Base-by-base conservation (phyloP, 2,329 filamentous ascomycete genomes). In the Gremmenia infestans region DNA sequence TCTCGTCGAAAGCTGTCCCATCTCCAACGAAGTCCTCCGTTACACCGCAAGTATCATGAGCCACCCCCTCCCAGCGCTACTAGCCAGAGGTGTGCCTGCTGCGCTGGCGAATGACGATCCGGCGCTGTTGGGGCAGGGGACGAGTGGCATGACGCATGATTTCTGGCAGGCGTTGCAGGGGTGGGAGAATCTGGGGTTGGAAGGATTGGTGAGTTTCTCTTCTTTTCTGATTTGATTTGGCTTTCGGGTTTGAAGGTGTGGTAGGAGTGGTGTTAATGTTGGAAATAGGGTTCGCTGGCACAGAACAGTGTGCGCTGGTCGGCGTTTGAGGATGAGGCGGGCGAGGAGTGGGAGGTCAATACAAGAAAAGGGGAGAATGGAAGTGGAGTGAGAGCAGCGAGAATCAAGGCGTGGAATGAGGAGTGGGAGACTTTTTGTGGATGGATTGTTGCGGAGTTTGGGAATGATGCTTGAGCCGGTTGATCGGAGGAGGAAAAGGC, bases 291-390 rank as follows among this genome's bases (percentile, higher is more conserved):
- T 8, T 60, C 61, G 19, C 78, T 97, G 64, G 91, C 91, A 0
- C 90, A 97, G 77, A 97, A 96, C 68, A 94, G 89, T 60, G 83
- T 97, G 45, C 80, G 88, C 39, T 97, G 90, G 89, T 86, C 89
- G 8, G 87, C 85, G 14, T 93, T 91, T 64, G 89, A 94, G 68
- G 91, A 96, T 64, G 83, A 89, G 69, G 79, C 74, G 19, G 72
- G 81, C 2, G 80, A 84, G n/a, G 83, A 86, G 50, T 96, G 91
- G 89, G 72, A 77, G 35, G 78, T 80, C 50, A 87, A 85, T 52
- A 79, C 96, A 60, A 83, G 81, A 51, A 82, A 86, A 57, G 91
- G 89, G 0, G 85, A 84, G 51, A 75, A 85, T 58, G 91, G 89
- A 1, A 74, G 76, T 42, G 83, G 89, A 0, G 64, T 86, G 52